Evolutionary conservation across 1,139 yeast genomes (phyloP).

Genomic region (Hansenula lynferdii): DNA sequence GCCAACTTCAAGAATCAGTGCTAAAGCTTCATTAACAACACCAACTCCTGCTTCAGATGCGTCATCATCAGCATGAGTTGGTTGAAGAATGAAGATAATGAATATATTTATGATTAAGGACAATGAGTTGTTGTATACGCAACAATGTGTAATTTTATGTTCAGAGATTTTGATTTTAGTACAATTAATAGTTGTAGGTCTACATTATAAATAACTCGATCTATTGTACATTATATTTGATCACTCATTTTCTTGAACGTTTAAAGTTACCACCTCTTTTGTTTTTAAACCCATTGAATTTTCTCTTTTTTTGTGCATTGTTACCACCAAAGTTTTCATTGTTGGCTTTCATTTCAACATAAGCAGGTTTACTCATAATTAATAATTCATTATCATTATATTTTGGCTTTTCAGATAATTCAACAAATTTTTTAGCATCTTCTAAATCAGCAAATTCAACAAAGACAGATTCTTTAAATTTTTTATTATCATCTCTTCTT

Average conservation of each 20-base stretch:
- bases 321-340: conserved; percentile 46
- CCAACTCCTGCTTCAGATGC: too few relatives aligned
- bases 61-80: too few relatives aligned
- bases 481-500: conserved; percentile 57
- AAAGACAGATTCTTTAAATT: conserved; percentile 81
- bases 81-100: too few relatives aligned
- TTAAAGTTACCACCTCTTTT: conserved; percentile 16
- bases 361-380: conserved; percentile 53
- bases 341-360: conserved; percentile 54
- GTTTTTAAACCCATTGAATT: conserved; percentile 41
- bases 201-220: too few relatives aligned
- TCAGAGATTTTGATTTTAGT: too few relatives aligned
- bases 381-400: conserved; percentile 51
- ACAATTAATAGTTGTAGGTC: too few relatives aligned
- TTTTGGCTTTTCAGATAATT: conserved; percentile 50
- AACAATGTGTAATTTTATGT: too few relatives aligned
- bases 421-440: conserved; percentile 69
- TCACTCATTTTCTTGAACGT: conserved; percentile 18
- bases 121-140: too few relatives aligned
- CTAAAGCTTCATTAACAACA: conserved; percentile 6
- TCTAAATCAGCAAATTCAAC: conserved; percentile 75
- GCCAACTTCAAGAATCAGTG: conserved; percentile 28
- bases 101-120: too few relatives aligned
- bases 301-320: conserved; percentile 29
- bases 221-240: too few relatives aligned